Evolutionary conservation across 1,284 basidiomycete species (phyloP).

Genomic region (Entoloma clypeatum): DNA sequence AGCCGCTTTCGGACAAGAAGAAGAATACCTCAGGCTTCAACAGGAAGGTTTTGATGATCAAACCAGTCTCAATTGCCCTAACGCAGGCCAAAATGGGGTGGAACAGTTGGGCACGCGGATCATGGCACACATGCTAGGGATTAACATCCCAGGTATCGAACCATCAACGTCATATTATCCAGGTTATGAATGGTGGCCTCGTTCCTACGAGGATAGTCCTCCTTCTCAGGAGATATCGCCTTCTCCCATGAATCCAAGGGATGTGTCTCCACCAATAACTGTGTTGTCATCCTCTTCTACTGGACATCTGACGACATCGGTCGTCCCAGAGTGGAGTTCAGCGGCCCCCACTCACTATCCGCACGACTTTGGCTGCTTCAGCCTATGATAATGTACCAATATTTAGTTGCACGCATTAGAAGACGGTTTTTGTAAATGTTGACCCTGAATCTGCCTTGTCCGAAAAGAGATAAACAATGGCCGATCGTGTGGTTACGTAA

Average conservation of each 20-base stretch:
- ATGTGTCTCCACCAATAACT: slow-evolving; percentile 11
- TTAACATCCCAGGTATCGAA: slow-evolving; percentile 57
- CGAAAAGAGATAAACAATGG: slow-evolving; percentile 13
- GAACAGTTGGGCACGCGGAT: slow-evolving; percentile 57
- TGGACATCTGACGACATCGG: slow-evolving; percentile 5
- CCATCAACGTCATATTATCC: slow-evolving; percentile 62
- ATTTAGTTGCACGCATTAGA: neutral
- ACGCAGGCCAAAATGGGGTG: slow-evolving; percentile 39
- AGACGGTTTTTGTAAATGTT: neutral
- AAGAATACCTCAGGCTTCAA: slow-evolving; percentile 42
- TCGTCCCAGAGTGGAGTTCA: slow-evolving; percentile 17
- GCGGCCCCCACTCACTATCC: slow-evolving; percentile 18
- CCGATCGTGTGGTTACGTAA: slow-evolving; percentile 29
- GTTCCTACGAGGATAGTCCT: slow-evolving; percentile 29
- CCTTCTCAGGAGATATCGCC: slow-evolving; percentile 21
- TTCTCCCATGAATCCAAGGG: slow-evolving; percentile 9
- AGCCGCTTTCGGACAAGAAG: slow-evolving; percentile 60
- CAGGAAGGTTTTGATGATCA: slow-evolving; percentile 38
- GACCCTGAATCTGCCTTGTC: slow-evolving; percentile 1
- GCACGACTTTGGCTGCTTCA: slow-evolving; percentile 23
- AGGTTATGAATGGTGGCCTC: slow-evolving; percentile 76
- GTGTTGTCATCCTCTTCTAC: slow-evolving; percentile 4
- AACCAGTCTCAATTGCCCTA: slow-evolving; percentile 19
- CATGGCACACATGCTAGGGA: slow-evolving; percentile 69
- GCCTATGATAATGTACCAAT: slow-evolving; percentile 13